Evolutionary conservation across 106 monocot species (phyloP).

Genomic region (Phalaenopsis equestris): DNA sequence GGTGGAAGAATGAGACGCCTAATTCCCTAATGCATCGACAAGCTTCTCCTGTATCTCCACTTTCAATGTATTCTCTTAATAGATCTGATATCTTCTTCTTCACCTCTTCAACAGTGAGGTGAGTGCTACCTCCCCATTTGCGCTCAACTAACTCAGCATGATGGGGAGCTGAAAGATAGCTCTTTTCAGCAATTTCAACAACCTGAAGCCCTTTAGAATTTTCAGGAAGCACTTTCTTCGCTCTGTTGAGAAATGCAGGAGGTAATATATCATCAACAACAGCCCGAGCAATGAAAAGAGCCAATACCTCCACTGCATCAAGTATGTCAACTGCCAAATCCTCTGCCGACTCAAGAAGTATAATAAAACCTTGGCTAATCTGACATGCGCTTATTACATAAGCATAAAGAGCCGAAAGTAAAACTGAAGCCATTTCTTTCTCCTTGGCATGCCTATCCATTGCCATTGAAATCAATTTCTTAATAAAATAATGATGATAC

Average conservation of each 20-base stretch:
- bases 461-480: conserved; percentile 86
- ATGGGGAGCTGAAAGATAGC: conserved; percentile 90
- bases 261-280: conserved; percentile 93
- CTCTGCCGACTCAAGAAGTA: conserved; percentile 78
- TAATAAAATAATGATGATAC: conserved; percentile 79
- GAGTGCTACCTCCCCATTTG: conserved; percentile 87
- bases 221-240: conserved; percentile 37
- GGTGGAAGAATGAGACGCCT: conserved; percentile 83
- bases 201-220: conserved; percentile 60
- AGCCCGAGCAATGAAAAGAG: conserved; percentile 89
- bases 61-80: conserved; percentile 65
- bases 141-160: conserved; percentile 90
- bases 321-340: conserved; percentile 84
- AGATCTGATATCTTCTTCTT: conserved; percentile 77
- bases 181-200: conserved; percentile 83
- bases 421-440: conserved; percentile 95
- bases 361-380: conserved; percentile 68
- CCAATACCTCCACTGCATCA: conserved; percentile 78
- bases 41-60: conserved; percentile 70
- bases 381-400: conserved; percentile 61
- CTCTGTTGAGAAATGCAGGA: conserved; percentile 64
- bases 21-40: conserved; percentile 89
- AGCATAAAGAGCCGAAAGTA: conserved; percentile 75
- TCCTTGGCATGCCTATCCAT: conserved; percentile 96
- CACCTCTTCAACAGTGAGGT: conserved; percentile 79